Conservation (phyloP, 1,139 yeast genomes). For the Taphrina confusa region DNA sequence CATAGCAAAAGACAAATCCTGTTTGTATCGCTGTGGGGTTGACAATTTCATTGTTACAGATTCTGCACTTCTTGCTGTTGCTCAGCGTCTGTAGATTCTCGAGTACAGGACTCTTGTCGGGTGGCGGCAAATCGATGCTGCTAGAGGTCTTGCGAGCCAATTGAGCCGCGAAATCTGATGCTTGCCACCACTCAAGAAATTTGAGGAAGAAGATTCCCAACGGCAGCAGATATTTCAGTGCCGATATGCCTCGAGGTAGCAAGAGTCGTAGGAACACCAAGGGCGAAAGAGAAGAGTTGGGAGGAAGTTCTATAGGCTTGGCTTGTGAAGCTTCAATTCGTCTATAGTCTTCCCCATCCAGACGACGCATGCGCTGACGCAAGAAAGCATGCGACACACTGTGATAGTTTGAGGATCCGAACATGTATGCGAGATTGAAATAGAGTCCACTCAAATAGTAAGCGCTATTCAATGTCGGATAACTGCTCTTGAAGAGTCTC, state of each 20-base stretch:
- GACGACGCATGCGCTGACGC: slow-evolving; percentile 68
- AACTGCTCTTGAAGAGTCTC: slow-evolving; percentile 57
- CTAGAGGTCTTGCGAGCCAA: slow-evolving; percentile 54
- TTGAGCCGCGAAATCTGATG: slow-evolving; percentile 70
- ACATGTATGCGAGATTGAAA: slow-evolving; percentile 64
- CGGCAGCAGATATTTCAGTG: slow-evolving; percentile 58
- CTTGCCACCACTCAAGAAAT: slow-evolving; percentile 94
- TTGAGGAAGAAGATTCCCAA: slow-evolving; percentile 79
- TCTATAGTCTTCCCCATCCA: slow-evolving; percentile 61
- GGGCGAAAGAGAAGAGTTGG: slow-evolving; percentile 32
- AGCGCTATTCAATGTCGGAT: slow-evolving; percentile 60
- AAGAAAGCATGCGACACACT: slow-evolving; percentile 63
- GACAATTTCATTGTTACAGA: slow-evolving; percentile 65
- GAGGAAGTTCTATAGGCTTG: slow-evolving; percentile 16
- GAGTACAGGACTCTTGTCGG: background rate
- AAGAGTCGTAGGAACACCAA: slow-evolving; percentile 19
- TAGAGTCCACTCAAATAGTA: slow-evolving; percentile 58
- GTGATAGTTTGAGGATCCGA: slow-evolving; percentile 68
- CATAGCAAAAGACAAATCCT: slow-evolving; percentile 85
- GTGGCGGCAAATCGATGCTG: slow-evolving; percentile 32
- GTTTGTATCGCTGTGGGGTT: slow-evolving; percentile 90
- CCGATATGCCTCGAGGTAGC: slow-evolving; percentile 27
- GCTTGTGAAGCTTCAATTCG: slow-evolving; percentile 7
- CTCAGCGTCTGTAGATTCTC: slow-evolving; percentile 9
- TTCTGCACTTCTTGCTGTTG: slow-evolving; percentile 56